Evolutionary conservation across 305 asterid species (phyloP).

Genomic region (Solanum hybrid): DNA sequence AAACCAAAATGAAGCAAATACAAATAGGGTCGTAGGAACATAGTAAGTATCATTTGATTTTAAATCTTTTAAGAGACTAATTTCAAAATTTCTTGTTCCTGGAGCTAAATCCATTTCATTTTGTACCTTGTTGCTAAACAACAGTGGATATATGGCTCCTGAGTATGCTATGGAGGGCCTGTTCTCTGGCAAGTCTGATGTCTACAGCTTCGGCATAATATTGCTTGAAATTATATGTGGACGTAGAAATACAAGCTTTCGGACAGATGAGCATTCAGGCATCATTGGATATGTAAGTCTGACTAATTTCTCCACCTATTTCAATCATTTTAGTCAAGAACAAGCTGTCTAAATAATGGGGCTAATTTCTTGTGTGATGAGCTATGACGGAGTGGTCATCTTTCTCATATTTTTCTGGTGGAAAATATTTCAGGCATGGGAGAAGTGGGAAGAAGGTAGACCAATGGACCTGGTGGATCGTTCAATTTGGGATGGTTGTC

Average conservation of each 20-base stretch:
- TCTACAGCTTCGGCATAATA: slow-evolving; percentile 77
- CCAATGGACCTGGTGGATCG: slow-evolving; percentile 48
- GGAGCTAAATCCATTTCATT: not conserved
- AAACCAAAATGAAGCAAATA: slow-evolving; percentile 70
- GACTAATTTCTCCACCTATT: not conserved
- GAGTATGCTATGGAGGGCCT: slow-evolving; percentile 94
- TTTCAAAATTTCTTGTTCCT: not conserved
- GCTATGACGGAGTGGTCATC: not conserved
- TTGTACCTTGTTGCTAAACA: slow-evolving; percentile 5
- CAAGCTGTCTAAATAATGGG: not conserved
- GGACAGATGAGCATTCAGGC: slow-evolving; percentile 42
- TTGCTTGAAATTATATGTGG: slow-evolving; percentile 74
- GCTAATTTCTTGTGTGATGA: not conserved
- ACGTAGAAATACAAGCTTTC: slow-evolving; percentile 44
- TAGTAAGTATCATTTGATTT: slow-evolving; percentile 41
- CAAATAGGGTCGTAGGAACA: slow-evolving; percentile 79
- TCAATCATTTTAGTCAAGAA: not conserved
- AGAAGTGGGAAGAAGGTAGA: slow-evolving; percentile 54
- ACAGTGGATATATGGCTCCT: slow-evolving; percentile 89
- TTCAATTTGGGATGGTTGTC: slow-evolving; percentile 22
- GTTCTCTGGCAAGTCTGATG: slow-evolving; percentile 76
- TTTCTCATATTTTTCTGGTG: slow-evolving; percentile 1
- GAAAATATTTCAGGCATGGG: slow-evolving; percentile 55
- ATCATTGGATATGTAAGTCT: slow-evolving; percentile 58
- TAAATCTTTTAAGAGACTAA: not conserved